phyloP scores from a whole-genome alignment of 345 rosid genomes.

The Acer negundo region DNA sequence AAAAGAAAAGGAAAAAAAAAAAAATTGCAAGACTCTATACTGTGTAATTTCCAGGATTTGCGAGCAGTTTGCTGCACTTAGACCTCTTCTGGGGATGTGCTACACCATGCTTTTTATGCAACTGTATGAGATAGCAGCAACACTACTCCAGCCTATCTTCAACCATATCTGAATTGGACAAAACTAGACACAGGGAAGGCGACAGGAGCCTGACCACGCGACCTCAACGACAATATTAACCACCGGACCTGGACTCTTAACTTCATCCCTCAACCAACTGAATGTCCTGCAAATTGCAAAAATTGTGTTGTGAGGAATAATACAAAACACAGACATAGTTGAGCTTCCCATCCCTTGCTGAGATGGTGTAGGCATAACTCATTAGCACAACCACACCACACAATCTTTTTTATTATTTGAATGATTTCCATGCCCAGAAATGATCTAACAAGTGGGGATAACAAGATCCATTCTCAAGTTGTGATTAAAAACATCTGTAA shows the following conservation, averaged over 20 bases:
- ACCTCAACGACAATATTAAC: background rate
- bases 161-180: constrained; percentile 12
- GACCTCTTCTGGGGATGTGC: constrained; percentile 1
- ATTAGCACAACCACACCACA: background rate
- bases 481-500: background rate
- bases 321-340: background rate
- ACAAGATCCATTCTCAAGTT: background rate
- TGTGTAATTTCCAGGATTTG: constrained; percentile 23
- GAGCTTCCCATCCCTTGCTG: background rate
- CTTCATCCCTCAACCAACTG: constrained; percentile 19
- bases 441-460: background rate
- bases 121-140: background rate
- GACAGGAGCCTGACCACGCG: background rate
- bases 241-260: constrained; percentile 16
- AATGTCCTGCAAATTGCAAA: constrained; percentile 24
- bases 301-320: background rate
- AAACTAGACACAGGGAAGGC: constrained; percentile 10
- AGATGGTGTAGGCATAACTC: background rate
- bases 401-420: background rate
- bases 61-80: constrained; percentile 4
- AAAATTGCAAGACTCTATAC: background rate
- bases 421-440: background rate
- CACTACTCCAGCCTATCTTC: constrained; percentile 17
- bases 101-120: constrained; percentile 28
- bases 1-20: background rate